Evolutionary conservation across 106 monocot genomes (phyloP), one percentile per base, ranked within the genome.

Genomic region (Dactylorhiza incarnata): DNA sequence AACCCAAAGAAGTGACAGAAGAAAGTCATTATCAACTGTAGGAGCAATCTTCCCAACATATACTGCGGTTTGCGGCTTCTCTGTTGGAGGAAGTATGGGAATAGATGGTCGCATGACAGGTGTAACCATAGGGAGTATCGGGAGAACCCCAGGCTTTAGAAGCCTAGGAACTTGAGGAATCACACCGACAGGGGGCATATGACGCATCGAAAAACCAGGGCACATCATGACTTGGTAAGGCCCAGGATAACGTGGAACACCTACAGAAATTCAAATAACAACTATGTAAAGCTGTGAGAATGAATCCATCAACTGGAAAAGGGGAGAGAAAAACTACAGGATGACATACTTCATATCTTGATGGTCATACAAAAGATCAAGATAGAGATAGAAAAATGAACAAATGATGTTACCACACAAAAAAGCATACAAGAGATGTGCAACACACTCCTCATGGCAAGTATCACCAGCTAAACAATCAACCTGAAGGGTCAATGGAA

Each of bases 61-160:
- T 70, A 95, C 92, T 26, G 95, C 90, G 10, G 95, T 95, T 62
- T 92, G 95, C 68, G 95, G 95, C 76, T 92, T 95, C 76, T 95
- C 95, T 51, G 86, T 50, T 62, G 86, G 87, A 51, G 95, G 73
- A 81, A 86, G 86, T 77, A 84, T 67, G 45, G 95, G 89, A 72
- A 83, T 74, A 78, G 71, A 65, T 68, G 95, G 88, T 48, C 92
- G 81, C 22, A 85, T 73, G 5, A 82, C 17, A 44, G 86, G 90
- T 9, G 85, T 69, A 61, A 80, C 66, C 24, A 87, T 59, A 24
- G 87, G 83, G 73, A 86, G 92, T 53, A 75, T 37, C 48, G 84
- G 82, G 72, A 81, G 83, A 53, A 90, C 76, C 25, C 87, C 84
- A 55, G 85, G 81, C 43, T 90, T 81, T 73, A 81, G 87, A 70